These are phyloP conservation scores for Epichloe elymi DNA, from an alignment of 2,329 filamentous ascomycete species.

Conservation along the genomic window DNA sequence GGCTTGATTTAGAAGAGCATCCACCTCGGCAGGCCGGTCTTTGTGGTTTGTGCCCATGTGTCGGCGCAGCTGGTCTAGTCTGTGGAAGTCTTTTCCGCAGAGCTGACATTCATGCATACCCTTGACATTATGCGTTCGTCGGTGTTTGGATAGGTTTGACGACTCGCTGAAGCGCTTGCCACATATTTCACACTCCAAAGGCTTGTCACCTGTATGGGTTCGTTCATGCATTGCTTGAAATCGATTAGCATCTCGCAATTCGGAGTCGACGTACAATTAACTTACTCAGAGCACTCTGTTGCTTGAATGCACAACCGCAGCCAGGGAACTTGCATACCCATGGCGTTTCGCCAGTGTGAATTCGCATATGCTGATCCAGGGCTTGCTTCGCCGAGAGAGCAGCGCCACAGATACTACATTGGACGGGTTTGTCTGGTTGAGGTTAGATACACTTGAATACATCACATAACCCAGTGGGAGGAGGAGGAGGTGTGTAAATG, in stretches of 20 bases:
- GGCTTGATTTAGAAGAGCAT: slow-evolving; percentile 8
- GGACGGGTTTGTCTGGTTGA: slow-evolving; percentile 42
- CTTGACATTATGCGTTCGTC: slow-evolving; percentile 44
- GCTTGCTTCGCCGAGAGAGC: slow-evolving; percentile 55
- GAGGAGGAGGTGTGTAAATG: too few species aligned
- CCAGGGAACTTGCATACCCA: slow-evolving; percentile 38
- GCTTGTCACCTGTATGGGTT: slow-evolving; percentile 53
- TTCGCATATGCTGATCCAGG: slow-evolving; percentile 52
- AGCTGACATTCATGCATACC: slow-evolving; percentile 37
- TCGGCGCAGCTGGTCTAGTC: slow-evolving; percentile 46
- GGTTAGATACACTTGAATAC: background rate
- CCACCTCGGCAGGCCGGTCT: slow-evolving; percentile 11
- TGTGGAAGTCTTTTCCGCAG: slow-evolving; percentile 45
- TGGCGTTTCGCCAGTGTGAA: slow-evolving; percentile 52
- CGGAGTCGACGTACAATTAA: slow-evolving; percentile 3
- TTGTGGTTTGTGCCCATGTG: slow-evolving; percentile 30
- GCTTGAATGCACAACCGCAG: slow-evolving; percentile 48
- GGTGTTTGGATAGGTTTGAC: slow-evolving; percentile 53
- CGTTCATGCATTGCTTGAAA: slow-evolving; percentile 50
- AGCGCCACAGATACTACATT: slow-evolving; percentile 41
- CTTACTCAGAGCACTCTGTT: slow-evolving; percentile 54
- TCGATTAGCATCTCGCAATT: slow-evolving; percentile 7
- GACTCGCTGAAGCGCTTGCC: slow-evolving; percentile 49
- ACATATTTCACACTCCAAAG: slow-evolving; percentile 44
- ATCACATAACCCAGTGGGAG: background rate